These are phyloP conservation scores for Talaromyces liani DNA, from an alignment of 495 filamentous ascomycete genomes.

Conservation along the genomic window DNA sequence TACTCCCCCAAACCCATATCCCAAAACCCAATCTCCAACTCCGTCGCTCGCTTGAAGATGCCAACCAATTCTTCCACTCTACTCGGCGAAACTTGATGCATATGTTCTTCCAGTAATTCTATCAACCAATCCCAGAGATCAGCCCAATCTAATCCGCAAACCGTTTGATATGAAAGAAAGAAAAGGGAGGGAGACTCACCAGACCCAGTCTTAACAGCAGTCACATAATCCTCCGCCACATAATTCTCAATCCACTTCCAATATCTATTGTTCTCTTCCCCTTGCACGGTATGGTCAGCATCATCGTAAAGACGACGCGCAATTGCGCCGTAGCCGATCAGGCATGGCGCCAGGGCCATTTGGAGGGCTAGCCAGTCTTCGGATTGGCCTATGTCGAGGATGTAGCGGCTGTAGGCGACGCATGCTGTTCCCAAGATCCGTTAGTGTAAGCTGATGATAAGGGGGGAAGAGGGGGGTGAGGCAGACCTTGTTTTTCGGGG, in stretches of 20 bases:
- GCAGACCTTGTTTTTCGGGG: constrained; percentile 65
- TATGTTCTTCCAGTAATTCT: constrained; percentile 68
- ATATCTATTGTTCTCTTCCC: constrained; percentile 62
- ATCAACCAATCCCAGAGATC: constrained; percentile 2
- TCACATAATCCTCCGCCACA: constrained; percentile 64
- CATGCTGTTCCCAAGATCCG: constrained; percentile 34
- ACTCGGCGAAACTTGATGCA: constrained; percentile 57
- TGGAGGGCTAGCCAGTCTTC: constrained; percentile 81
- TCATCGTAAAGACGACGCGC: constrained; percentile 55
- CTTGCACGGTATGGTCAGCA: constrained; percentile 37
- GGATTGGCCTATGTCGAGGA: constrained; percentile 81
- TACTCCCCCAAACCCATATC: constrained; percentile 56
- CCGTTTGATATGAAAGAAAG: background rate
- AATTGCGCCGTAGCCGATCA: constrained; percentile 79
- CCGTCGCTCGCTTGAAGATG: constrained; percentile 81
- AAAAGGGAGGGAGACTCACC: constrained; percentile 36
- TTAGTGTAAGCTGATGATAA: too few species aligned
- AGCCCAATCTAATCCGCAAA: constrained; percentile 1
- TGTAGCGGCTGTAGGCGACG: constrained; percentile 57
- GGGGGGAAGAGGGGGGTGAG: too few species aligned
- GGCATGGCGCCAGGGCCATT: constrained; percentile 73
- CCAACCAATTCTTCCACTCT: constrained; percentile 73
- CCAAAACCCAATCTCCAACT: constrained; percentile 89
- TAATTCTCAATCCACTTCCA: constrained; percentile 90
- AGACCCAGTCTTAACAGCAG: constrained; percentile 59